Conservation (phyloP, 1,284 basidiomycete genomes). For the Moesziomyces sp. region DNA sequence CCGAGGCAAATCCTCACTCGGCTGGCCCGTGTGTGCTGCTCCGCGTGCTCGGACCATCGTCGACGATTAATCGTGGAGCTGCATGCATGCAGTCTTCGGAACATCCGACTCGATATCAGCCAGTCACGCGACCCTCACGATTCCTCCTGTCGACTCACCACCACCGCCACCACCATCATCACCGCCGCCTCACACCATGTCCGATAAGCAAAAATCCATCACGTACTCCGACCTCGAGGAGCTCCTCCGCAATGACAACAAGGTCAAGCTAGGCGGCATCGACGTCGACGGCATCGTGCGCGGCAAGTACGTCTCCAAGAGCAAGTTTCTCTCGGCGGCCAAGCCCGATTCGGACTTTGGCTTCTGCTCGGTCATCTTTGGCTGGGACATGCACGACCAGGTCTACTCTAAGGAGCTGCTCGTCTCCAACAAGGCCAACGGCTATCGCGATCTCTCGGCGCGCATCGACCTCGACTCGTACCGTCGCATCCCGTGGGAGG, state of each 20-base stretch:
- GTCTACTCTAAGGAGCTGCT: slow-evolving; percentile 82
- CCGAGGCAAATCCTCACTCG: slow-evolving; percentile 9
- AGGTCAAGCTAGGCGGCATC: slow-evolving; percentile 75
- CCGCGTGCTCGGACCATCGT: slow-evolving; percentile 20
- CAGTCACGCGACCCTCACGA: no score
- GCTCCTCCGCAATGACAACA: slow-evolving; percentile 75
- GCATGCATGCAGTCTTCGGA: neutral
- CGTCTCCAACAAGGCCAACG: slow-evolving; percentile 89
- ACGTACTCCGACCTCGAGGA: slow-evolving; percentile 46
- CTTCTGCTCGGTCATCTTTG: slow-evolving; percentile 58
- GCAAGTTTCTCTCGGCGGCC: slow-evolving; percentile 89
- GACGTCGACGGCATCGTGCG: slow-evolving; percentile 83
- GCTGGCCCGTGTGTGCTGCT: neutral
- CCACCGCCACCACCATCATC: neutral
- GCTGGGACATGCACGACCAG: slow-evolving; percentile 47
- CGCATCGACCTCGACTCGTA: slow-evolving; percentile 81
- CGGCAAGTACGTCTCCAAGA: slow-evolving; percentile 93
- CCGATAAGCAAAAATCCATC: slow-evolving; percentile 24
- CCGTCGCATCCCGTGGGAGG: slow-evolving; percentile 90
- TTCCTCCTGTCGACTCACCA: neutral
- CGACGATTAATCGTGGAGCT: neutral
- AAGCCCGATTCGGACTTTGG: slow-evolving; percentile 75
- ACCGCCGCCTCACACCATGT: slow-evolving; percentile 8
- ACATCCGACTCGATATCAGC: neutral
- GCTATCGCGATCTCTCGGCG: slow-evolving; percentile 88